phyloP scores from a whole-genome alignment of 2,329 filamentous ascomycete species.

The Esteya vermicola region DNA sequence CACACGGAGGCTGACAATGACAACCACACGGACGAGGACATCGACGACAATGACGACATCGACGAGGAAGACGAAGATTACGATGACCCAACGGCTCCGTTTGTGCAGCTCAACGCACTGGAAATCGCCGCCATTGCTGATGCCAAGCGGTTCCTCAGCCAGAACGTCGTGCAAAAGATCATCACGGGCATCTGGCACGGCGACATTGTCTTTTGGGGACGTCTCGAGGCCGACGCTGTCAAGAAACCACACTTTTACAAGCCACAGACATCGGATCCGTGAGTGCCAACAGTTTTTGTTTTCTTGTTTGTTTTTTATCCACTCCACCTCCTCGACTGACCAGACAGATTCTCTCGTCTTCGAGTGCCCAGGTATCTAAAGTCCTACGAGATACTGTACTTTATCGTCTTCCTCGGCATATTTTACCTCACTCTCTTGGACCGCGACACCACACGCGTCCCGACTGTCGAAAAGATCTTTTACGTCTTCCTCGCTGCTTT shows the following conservation, averaged over 20 bases:
- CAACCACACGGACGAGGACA: too few species aligned
- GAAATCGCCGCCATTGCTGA: constrained; percentile 73
- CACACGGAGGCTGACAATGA: too few species aligned
- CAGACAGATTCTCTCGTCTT: constrained; percentile 53
- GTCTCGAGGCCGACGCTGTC: constrained; percentile 53
- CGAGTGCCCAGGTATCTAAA: constrained; percentile 76
- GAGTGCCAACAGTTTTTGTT: background rate
- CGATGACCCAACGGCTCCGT: constrained; percentile 52
- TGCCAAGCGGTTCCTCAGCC: constrained; percentile 73
- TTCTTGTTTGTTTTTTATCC: background rate
- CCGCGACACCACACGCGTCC: constrained; percentile 51
- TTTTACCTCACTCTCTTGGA: constrained; percentile 82
- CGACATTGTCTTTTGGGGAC: constrained; percentile 78
- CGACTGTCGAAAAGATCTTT: constrained; percentile 53
- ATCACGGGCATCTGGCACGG: constrained; percentile 77
- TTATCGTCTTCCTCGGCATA: constrained; percentile 58
- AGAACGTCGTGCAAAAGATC: constrained; percentile 68
- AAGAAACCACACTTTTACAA: constrained; percentile 72
- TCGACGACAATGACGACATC: constrained; percentile 33
- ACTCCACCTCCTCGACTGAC: background rate
- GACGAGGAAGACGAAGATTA: constrained; percentile 27
- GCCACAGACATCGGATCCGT: constrained; percentile 50
- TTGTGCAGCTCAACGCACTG: constrained; percentile 69
- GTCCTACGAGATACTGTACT: constrained; percentile 71
- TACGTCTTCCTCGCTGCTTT: constrained; percentile 83